These are phyloP conservation scores for Botrytis fabae DNA, from an alignment of 2,329 filamentous ascomycete genomes.

Conservation along the genomic window DNA sequence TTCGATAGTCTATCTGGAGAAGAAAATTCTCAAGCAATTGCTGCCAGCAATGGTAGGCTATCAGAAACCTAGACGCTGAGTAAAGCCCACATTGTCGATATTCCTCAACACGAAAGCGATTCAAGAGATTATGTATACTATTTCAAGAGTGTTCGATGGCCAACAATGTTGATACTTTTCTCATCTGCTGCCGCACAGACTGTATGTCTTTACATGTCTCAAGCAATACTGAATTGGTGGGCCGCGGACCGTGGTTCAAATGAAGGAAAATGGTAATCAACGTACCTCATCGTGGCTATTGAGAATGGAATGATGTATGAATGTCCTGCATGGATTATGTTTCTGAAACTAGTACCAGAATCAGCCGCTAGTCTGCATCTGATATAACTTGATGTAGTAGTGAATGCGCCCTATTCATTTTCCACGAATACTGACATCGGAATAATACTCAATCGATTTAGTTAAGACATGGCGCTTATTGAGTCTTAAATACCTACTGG, in stretches of 20 bases:
- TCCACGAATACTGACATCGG: not conserved
- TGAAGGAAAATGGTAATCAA: not conserved
- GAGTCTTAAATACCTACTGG: slow-evolving; percentile 34
- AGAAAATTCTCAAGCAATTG: not conserved
- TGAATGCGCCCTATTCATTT: slow-evolving; percentile 43
- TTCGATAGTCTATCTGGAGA: not conserved
- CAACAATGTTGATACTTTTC: not conserved
- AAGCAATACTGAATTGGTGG: not conserved
- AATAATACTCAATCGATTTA: slow-evolving; percentile 31
- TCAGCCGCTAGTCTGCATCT: slow-evolving; percentile 45
- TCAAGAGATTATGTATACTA: not conserved
- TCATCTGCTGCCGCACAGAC: not conserved
- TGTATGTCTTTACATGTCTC: not conserved
- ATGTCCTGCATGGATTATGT: not conserved
- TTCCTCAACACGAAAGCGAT: not conserved
- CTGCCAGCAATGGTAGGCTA: not conserved
- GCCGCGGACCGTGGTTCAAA: not conserved
- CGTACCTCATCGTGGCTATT: not conserved
- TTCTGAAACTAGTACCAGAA: not conserved
- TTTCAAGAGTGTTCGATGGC: not conserved
- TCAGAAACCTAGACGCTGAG: not conserved
- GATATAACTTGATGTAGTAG: slow-evolving; percentile 49
- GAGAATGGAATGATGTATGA: not conserved
- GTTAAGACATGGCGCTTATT: slow-evolving; percentile 33
- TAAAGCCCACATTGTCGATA: not conserved